Evolutionary conservation across 495 filamentous ascomycete species (phyloP).

Genomic region (Tuber magnatum): DNA sequence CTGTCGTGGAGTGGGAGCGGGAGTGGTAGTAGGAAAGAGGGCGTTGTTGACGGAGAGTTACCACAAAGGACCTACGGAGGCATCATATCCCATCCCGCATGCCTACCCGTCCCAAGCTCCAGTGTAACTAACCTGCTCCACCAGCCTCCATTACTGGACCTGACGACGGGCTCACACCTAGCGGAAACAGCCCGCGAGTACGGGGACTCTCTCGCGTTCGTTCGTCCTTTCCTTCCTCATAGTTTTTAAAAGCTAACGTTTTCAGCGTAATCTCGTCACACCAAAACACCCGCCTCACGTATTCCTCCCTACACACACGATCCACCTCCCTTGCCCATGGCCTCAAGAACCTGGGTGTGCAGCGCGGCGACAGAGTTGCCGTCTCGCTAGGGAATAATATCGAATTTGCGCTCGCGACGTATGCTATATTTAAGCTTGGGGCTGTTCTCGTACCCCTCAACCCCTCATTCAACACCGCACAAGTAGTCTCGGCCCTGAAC

Average conservation of each 20-base stretch:
- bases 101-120: background rate
- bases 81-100: slow-evolving; percentile 19
- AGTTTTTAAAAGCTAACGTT: background rate
- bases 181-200: slow-evolving; percentile 57
- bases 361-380: slow-evolving; percentile 77
- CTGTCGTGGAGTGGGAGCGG: background rate
- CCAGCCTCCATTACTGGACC: slow-evolving; percentile 64
- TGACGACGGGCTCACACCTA: slow-evolving; percentile 79
- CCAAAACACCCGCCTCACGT: slow-evolving; percentile 60
- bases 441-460: slow-evolving; percentile 88
- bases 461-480: slow-evolving; percentile 73
- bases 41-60: slow-evolving; percentile 48
- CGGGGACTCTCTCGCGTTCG: slow-evolving; percentile 71
- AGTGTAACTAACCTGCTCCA: background rate
- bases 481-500: slow-evolving; percentile 68
- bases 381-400: slow-evolving; percentile 78
- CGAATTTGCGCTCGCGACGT: slow-evolving; percentile 74
- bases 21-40: slow-evolving; percentile 5
- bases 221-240: slow-evolving; percentile 2
- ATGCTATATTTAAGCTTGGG: slow-evolving; percentile 87
- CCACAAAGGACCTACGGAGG: slow-evolving; percentile 46
- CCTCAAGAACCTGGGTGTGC: slow-evolving; percentile 63
- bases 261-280: slow-evolving; percentile 59
- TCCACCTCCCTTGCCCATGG: slow-evolving; percentile 75
- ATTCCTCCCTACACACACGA: slow-evolving; percentile 61